Base-by-base conservation (phyloP, 352 stramenopile genomes). In the Pythium scleroteichum region DNA sequence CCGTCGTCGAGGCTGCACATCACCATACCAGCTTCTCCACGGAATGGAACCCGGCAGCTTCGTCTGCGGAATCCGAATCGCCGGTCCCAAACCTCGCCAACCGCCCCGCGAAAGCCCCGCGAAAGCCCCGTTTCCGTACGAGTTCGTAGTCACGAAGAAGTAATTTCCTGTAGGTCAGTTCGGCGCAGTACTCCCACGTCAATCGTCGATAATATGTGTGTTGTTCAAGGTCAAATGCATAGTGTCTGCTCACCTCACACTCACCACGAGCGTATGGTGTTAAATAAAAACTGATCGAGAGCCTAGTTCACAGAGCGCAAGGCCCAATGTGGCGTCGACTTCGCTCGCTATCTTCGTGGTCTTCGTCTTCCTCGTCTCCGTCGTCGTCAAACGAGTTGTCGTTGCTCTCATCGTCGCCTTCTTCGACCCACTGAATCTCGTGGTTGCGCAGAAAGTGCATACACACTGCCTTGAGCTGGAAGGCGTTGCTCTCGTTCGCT, bases 371-470 rank as follows among this genome's bases (percentile, higher is more conserved):
- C 8, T 62, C 63, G 0, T 56, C 63, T 0, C 59, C 55, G 0
- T 66, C 32, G 12, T 59, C 62, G 32, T 62, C 52, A 22, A 62
- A 35, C 12, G n/a, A 51, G 14, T 66, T 62, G 38, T 64, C 56
- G 52, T 87, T 63, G 51, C 98, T 53, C 0, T 63, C 65, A 0
- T 53, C 47, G 0, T 66, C 51, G 2, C 59, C 54, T 39, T 61
- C 29, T 35, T 66, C 57, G 29, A 66, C 45, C 52, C 50, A 66
- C 19, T 71, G 48, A 38, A 62, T 71, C 42, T 66, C 57, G 52
- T 91, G 73, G 59, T 98, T 98, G 41, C 94, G 86, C 24, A 91
- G 58, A 69, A 95, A 98, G 66, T 98, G 95, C 53, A 84, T 76
- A 64, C 95, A 98, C 51, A 98, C 92, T 24, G 77, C 79, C 46